Evolutionary conservation across 768 basidiomycete species (phyloP).

Genomic region (Strobilomyces confusus): DNA sequence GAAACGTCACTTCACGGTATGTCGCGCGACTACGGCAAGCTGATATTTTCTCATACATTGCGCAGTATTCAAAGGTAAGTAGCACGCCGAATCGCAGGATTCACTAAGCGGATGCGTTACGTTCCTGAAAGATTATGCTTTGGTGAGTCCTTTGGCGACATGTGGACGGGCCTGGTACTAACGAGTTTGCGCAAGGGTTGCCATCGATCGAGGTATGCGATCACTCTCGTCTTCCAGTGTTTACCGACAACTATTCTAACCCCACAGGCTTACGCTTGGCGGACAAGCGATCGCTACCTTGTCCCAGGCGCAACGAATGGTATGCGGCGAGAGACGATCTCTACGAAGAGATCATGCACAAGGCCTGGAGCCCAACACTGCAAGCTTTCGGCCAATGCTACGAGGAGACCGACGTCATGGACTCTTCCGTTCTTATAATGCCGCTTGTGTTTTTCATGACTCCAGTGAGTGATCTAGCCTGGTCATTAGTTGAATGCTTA

Average conservation of each 20-base stretch:
- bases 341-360: constrained; percentile 91
- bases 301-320: constrained; percentile 71
- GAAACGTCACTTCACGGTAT: constrained; percentile 79
- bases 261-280: constrained; percentile 76
- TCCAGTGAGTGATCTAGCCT: constrained; percentile 44
- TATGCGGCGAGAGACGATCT: constrained; percentile 68
- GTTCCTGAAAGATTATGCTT: constrained; percentile 67
- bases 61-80: constrained; percentile 74
- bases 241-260: background rate
- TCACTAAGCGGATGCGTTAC: constrained; percentile 5
- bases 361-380: constrained; percentile 74
- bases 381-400: constrained; percentile 85
- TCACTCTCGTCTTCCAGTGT: background rate
- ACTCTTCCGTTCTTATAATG: constrained; percentile 89
- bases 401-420: constrained; percentile 77
- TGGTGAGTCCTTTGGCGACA: constrained; percentile 48
- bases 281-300: constrained; percentile 92
- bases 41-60: constrained; percentile 1
- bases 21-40: constrained; percentile 20
- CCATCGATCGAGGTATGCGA: constrained; percentile 75
- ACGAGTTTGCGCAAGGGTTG: constrained; percentile 61
- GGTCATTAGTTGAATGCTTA: background rate
- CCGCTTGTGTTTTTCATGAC: constrained; percentile 91
- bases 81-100: background rate
- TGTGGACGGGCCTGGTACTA: background rate